phyloP scores from a whole-genome alignment of 306 rosid genomes.

The Glycine tomentella region DNA sequence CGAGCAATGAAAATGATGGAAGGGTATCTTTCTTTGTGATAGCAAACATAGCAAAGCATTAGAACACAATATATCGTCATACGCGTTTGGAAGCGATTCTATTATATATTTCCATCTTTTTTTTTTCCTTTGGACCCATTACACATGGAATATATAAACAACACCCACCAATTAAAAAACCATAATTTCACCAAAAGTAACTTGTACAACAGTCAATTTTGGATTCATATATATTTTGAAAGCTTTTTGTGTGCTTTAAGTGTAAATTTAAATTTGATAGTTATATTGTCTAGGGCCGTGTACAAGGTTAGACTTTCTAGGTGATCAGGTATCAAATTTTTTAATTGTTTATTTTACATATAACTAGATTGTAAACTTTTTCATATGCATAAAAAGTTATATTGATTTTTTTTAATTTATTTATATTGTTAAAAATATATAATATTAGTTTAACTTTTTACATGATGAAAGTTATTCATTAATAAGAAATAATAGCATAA shows the following conservation, averaged over 20 bases:
- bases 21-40: slow-evolving; percentile 35
- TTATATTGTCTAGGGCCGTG: no score
- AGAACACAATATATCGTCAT: slow-evolving; percentile 11
- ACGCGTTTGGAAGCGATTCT: not conserved
- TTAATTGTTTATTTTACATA: no score
- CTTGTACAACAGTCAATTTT: not conserved
- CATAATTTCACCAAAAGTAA: slow-evolving; percentile 24
- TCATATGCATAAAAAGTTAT: no score
- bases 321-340: no score
- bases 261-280: not conserved
- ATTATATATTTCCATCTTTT: not conserved
- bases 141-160: not conserved
- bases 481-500: no score
- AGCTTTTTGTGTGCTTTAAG: not conserved
- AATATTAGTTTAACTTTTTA: no score
- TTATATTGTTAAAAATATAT: no score
- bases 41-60: slow-evolving; percentile 33
- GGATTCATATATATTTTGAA: not conserved
- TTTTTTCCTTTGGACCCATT: slow-evolving; percentile 18
- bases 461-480: no score
- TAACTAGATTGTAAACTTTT: no score
- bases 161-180: slow-evolving; percentile 2
- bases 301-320: no score
- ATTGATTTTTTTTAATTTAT: no score
- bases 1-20: slow-evolving; percentile 40